Evolutionary conservation across 345 rosid species (phyloP).

Genomic region (Sapria himalayana): DNA sequence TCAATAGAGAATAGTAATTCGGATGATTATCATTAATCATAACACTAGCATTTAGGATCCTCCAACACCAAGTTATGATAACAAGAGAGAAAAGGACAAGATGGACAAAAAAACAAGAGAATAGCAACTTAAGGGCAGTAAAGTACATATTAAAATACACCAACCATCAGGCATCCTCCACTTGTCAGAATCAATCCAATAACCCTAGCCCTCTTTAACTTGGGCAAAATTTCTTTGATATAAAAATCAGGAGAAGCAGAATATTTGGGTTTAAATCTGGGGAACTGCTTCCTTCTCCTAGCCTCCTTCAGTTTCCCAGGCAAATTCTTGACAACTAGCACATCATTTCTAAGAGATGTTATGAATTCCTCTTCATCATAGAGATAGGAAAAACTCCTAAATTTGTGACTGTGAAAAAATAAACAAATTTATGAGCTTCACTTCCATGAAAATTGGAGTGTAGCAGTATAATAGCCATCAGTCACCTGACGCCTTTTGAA

Average conservation of each 20-base stretch:
- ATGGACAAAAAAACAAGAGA: too few species aligned
- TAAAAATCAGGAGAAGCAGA: slow-evolving; percentile 59
- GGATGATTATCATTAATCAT: too few species aligned
- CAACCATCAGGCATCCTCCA: slow-evolving; percentile 98
- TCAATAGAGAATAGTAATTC: too few species aligned
- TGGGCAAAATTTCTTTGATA: slow-evolving; percentile 54
- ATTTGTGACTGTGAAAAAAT: slow-evolving; percentile 34
- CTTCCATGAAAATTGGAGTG: background rate
- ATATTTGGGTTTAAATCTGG: slow-evolving; percentile 53
- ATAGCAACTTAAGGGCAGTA: too few species aligned
- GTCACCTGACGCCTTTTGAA: slow-evolving; percentile 82
- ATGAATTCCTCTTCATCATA: slow-evolving; percentile 89
- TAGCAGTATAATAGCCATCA: too few species aligned
- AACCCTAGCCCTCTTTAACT: slow-evolving; percentile 47
- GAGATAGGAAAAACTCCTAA: slow-evolving; percentile 89
- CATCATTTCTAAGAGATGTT: slow-evolving; percentile 71
- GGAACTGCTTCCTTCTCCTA: slow-evolving; percentile 51
- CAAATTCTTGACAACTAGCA: slow-evolving; percentile 39
- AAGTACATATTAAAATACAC: too few species aligned
- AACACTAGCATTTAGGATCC: too few species aligned
- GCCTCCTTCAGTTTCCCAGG: slow-evolving; percentile 66
- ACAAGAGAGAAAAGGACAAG: too few species aligned
- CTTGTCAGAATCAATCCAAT: slow-evolving; percentile 52
- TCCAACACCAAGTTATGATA: too few species aligned
- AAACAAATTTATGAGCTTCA: background rate